Evolutionary conservation across 75 land plant genomes (phyloP).

Genomic region (Picea sitchensis): DNA sequence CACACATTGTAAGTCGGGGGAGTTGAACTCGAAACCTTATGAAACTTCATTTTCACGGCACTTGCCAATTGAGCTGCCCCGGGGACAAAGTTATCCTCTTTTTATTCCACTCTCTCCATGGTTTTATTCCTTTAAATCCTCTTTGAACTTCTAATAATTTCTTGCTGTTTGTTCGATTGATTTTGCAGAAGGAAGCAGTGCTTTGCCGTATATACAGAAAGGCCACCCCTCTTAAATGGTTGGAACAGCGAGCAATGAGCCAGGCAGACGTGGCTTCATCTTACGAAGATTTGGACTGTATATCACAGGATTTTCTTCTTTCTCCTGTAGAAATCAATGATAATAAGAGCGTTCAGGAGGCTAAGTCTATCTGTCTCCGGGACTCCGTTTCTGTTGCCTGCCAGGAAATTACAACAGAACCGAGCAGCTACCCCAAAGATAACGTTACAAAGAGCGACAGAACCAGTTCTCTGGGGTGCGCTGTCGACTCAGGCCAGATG

Average conservation of each 20-base stretch:
- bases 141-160: background rate
- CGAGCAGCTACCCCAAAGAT: background rate
- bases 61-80: too few species aligned
- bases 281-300: background rate
- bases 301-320: background rate
- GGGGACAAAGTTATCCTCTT: too few species aligned
- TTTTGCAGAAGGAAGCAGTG: slow-evolving; percentile 44
- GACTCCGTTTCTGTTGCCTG: too few species aligned
- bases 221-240: slow-evolving; percentile 55
- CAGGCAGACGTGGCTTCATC: background rate
- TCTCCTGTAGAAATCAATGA: background rate
- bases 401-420: too few species aligned
- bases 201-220: slow-evolving; percentile 60
- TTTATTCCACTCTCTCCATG: background rate
- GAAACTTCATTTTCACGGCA: too few species aligned
- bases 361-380: too few species aligned
- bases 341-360: background rate
- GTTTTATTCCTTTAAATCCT: background rate
- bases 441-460: background rate
- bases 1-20: too few species aligned
- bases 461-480: background rate
- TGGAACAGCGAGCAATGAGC: slow-evolving; percentile 32
- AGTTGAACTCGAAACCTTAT: too few species aligned
- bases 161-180: background rate
- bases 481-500: background rate